Evolutionary conservation across 2,329 filamentous ascomycete genomes (phyloP).

Genomic region (Grosmannia serpens): DNA sequence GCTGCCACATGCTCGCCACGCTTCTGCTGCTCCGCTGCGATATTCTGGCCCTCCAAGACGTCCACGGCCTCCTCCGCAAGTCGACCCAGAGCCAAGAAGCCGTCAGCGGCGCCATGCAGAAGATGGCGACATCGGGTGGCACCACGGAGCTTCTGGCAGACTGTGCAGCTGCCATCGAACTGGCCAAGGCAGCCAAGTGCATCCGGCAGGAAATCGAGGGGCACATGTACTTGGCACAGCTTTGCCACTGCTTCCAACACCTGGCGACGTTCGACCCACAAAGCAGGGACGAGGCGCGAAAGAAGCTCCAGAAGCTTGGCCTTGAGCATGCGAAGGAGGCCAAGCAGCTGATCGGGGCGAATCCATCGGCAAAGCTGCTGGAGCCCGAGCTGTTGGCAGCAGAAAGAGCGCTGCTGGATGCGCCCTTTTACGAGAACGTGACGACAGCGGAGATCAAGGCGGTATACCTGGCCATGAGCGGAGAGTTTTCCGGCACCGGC

Average conservation of each 20-base stretch:
- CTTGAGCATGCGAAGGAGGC: conserved; percentile 13
- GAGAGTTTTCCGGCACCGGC: conserved; percentile 38
- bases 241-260: conserved; percentile 16
- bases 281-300: not conserved
- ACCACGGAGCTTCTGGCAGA: conserved; percentile 17
- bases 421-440: conserved; percentile 27
- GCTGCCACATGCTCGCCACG: conserved; percentile 27
- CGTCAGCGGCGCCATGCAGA: no score
- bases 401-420: not conserved
- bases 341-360: conserved; percentile 9
- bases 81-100: no score
- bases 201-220: conserved; percentile 35
- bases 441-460: conserved; percentile 38
- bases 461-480: conserved; percentile 39
- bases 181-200: conserved; percentile 23
- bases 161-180: conserved; percentile 26
- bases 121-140: no score
- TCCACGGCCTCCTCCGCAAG: no score
- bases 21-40: conserved; percentile 37
- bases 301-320: not conserved
- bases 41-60: conserved; percentile 24
- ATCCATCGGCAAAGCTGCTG: conserved; percentile 17
- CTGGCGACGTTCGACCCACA: not conserved
- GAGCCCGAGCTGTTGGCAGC: not conserved
- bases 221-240: conserved; percentile 36